Evolutionary conservation across 495 filamentous ascomycete species (phyloP), one percentile per base, ranked within the genome.

Genomic region (Aspergillus heteromorphus): DNA sequence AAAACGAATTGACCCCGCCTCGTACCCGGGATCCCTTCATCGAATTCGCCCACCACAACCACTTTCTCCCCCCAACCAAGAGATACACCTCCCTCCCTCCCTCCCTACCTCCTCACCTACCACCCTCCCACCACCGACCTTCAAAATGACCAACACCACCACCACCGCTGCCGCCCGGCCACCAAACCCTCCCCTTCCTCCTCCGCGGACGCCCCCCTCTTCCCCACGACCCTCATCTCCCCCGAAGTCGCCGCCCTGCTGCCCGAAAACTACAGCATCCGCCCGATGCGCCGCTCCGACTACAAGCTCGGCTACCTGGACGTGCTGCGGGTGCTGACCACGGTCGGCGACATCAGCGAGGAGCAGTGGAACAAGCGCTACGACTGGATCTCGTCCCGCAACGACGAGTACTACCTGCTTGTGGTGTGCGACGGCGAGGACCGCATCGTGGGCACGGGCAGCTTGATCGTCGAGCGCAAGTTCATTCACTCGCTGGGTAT

Each of bases 251-350:
- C 83, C 52, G 73, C 85, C 29, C 71, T 75, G 19, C 83, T 97
- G 0, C 92, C 93, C 25, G 74, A 83, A 57, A 83, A 85, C 62
- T 97, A 97, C 79, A 83, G 75, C 17, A 80, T 95, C 60, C 91
- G 93, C 6, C 87, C 95, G 1, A 72, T 96, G 50, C 83, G 83
- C 58, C 80, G 82, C 59, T 79, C 77, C 63, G 93, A 98, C 75
- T 96, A 86, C 75, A 70, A 81, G 23, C 74, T 76, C 4, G 73
- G 75, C 53, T 95, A 96, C 71, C 84, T 97, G 42, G 91, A 96
- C 68, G 89, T 91, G 52, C 81, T 98, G 48, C 83, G 89, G 11
- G 91, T 96, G 23, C 76, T 98, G 59, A 97, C 93, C 4, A 89
- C 86, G 31, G 95, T 98, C 20, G 95, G 95, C 52, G 91, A 96